These are phyloP conservation scores for Aspergillus ochraceus DNA, from an alignment of 2,329 filamentous ascomycete species.

Conservation along the genomic window DNA sequence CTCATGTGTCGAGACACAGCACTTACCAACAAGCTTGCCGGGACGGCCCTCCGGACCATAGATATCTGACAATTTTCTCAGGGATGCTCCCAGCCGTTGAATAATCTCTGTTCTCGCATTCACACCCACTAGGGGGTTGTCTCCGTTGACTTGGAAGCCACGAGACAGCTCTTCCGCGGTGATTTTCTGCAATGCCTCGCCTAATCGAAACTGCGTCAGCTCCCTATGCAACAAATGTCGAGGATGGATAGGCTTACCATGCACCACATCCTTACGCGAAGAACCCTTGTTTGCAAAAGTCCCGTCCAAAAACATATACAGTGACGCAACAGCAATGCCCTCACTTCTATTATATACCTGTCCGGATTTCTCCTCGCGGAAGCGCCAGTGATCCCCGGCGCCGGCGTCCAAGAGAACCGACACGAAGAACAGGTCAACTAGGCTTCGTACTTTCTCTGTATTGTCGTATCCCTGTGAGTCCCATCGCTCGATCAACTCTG, in stretches of 20 bases:
- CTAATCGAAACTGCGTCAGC: background rate
- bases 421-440: conserved; percentile 63
- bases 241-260: conserved; percentile 1
- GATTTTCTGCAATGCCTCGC: conserved; percentile 24
- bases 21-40: conserved; percentile 51
- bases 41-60: conserved; percentile 48
- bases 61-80: conserved; percentile 39
- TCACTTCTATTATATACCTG: conserved; percentile 48
- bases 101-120: conserved; percentile 45
- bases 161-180: conserved; percentile 33
- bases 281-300: conserved; percentile 31
- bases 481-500: conserved; percentile 48
- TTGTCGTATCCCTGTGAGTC: conserved; percentile 42
- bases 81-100: conserved; percentile 44
- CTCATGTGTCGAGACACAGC: background rate
- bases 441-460: conserved; percentile 51
- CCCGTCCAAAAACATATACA: conserved; percentile 52
- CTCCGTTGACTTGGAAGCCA: conserved; percentile 46
- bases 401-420: conserved; percentile 60
- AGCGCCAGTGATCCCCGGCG: conserved; percentile 53
- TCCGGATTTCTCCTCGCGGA: conserved; percentile 39
- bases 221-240: background rate
- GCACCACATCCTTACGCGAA: conserved; percentile 12
- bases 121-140: conserved; percentile 51
- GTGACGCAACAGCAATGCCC: conserved; percentile 52